phyloP scores from a whole-genome alignment of 2,329 filamentous ascomycete species.

The Aspergillus pseudotamarii region DNA sequence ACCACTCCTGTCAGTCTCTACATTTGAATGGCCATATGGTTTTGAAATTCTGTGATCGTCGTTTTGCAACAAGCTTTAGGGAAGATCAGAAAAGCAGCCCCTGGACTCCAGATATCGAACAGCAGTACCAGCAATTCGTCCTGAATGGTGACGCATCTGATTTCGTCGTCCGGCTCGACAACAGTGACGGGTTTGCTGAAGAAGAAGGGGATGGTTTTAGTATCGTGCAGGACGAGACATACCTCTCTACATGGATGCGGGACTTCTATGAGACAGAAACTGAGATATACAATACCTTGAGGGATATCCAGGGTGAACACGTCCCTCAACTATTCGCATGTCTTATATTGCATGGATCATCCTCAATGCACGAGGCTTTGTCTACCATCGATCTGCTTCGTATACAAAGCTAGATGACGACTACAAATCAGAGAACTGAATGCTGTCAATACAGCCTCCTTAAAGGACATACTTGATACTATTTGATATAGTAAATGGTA shows the following conservation, averaged over 20 bases:
- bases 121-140: slow-evolving; percentile 20
- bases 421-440: slow-evolving; percentile 57
- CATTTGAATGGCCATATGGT: slow-evolving; percentile 13
- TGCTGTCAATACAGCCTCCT: background rate
- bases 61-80: slow-evolving; percentile 18
- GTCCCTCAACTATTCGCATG: slow-evolving; percentile 18
- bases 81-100: slow-evolving; percentile 13
- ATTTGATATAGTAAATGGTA: too few species aligned
- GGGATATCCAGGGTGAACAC: slow-evolving; percentile 21
- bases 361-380: slow-evolving; percentile 8
- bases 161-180: slow-evolving; percentile 9
- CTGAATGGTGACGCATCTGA: slow-evolving; percentile 15
- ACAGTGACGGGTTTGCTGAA: background rate
- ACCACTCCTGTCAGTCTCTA: slow-evolving; percentile 1
- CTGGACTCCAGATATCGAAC: slow-evolving; percentile 19
- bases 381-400: slow-evolving; percentile 17
- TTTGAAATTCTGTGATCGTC: slow-evolving; percentile 24
- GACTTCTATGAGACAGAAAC: slow-evolving; percentile 18
- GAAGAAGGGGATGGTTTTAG: slow-evolving; percentile 8
- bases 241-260: slow-evolving; percentile 17
- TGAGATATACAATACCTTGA: slow-evolving; percentile 17
- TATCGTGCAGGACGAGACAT: slow-evolving; percentile 17
- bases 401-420: background rate
- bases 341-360: background rate
- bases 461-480: background rate